Conservation (phyloP, 2,329 filamentous ascomycete species). For the Calonectria ilicicola region DNA sequence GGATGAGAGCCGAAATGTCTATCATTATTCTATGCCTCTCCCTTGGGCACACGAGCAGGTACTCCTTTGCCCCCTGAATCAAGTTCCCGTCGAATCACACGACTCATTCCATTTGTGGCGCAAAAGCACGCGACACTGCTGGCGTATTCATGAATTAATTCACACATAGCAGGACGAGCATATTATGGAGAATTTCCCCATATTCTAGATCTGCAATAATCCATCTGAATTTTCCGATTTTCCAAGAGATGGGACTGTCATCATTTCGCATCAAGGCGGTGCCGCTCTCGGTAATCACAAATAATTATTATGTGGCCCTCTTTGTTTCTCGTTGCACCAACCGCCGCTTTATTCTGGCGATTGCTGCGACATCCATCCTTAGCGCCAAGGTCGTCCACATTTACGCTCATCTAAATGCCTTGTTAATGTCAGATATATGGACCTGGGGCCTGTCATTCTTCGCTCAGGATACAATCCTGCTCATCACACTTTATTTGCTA, state of each 20-base stretch:
- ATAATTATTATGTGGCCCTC: neutral
- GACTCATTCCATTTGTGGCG: neutral
- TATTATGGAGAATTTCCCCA: neutral
- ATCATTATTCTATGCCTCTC: neutral
- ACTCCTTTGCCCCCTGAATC: neutral
- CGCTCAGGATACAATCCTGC: slow-evolving; percentile 36
- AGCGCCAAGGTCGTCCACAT: slow-evolving; percentile 39
- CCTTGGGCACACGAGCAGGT: neutral
- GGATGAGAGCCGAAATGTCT: neutral
- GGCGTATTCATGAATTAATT: neutral
- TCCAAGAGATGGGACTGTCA: neutral
- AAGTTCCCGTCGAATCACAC: neutral
- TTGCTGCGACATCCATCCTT: slow-evolving; percentile 35
- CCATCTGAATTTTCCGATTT: neutral
- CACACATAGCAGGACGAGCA: neutral
- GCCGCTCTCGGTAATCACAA: neutral
- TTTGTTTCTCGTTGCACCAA: slow-evolving; percentile 14
- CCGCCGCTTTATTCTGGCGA: slow-evolving; percentile 35
- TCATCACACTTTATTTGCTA: slow-evolving; percentile 35
- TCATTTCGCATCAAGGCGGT: neutral
- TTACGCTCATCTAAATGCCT: slow-evolving; percentile 32
- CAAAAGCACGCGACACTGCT: neutral
- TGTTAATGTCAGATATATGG: slow-evolving; percentile 30
- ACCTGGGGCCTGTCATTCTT: slow-evolving; percentile 42
- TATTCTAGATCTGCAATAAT: neutral